Evolutionary conservation across 2,329 filamentous ascomycete genomes (phyloP), one percentile per base, ranked within the genome.

Genomic region (Pseudogymnoascus sp.): DNA sequence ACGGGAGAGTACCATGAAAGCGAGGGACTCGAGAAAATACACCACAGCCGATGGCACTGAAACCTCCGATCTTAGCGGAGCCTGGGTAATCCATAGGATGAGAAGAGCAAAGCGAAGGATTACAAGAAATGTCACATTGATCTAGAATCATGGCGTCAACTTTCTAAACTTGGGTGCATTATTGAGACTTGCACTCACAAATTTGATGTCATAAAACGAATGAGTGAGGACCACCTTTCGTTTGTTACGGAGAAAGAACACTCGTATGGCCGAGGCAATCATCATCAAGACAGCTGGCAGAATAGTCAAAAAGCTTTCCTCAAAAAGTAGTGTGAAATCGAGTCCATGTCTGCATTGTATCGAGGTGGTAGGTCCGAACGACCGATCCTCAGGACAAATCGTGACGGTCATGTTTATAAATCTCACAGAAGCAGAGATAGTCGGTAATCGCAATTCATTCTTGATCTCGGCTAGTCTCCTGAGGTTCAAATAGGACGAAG

Each of bases 291-390:
- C 45, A 30, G 45, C 45, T 3, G 45, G 45, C 26, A 52, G 30
- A 52, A 52, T 52, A 52, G 45, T 52, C n/a, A 52, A 30, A 12
- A 52, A 52, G 5, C 45, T 52, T 52, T 52, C 45, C 45, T 52
- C 23, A 5, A 52, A 52, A 12, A 52, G 45, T 12, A 52, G 26
- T 18, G 45, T 52, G 7, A 52, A 52, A 52, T 52, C 45, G 23
- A 52, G 45, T 7, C 45, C 45, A 30, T 52, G 45, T 52, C 45
- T 52, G 26, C 45, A 52, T 12, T 52, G 45, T 52, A 12, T 15
- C 9, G 45, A 52, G 3, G 45, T 52, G 26, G 13, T 30, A 18
- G 45, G 45, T 2, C 45, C 23, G 9, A 52, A 52, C 4, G 45
- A 52, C 9, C 26, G 45, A 10, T 52, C 45, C 23, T 52, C 45